Conservation (phyloP, 2,329 filamentous ascomycete species). For the Xylaria sp. region DNA sequence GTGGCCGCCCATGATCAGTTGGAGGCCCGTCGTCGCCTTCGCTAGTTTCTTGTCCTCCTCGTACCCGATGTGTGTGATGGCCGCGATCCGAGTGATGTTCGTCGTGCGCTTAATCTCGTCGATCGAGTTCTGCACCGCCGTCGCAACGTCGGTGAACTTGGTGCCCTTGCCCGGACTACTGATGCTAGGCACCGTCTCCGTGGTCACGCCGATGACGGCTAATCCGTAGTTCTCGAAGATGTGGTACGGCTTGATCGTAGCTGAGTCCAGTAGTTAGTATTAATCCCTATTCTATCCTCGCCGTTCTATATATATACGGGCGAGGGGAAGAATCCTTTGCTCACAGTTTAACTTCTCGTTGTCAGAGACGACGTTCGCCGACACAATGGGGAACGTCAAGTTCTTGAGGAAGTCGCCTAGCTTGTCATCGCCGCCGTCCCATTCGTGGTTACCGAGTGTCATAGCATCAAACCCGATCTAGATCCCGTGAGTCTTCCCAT, state of each 20-base stretch:
- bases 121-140: constrained; percentile 68
- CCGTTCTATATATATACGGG: neutral
- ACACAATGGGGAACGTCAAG: constrained; percentile 71
- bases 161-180: constrained; percentile 68
- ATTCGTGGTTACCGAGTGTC: constrained; percentile 75
- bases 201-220: constrained; percentile 72
- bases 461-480: constrained; percentile 72
- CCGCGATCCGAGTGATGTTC: constrained; percentile 71
- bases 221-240: constrained; percentile 70
- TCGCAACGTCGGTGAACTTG: constrained; percentile 65
- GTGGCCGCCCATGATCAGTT: constrained; percentile 67
- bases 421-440: constrained; percentile 70
- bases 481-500: constrained; percentile 2
- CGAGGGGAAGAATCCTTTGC: neutral
- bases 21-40: constrained; percentile 67
- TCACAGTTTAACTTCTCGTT: constrained; percentile 64
- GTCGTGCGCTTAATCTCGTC: constrained; percentile 69
- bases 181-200: constrained; percentile 66
- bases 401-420: constrained; percentile 70
- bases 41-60: constrained; percentile 71
- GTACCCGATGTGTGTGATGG: constrained; percentile 74
- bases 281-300: neutral
- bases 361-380: constrained; percentile 70
- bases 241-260: constrained; percentile 72
- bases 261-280: constrained; percentile 1